Percentiles rank a stretch among this genome's conserved stretches.
phyloP scores from a whole-genome alignment of 176 grass and related monocot species.

The Oryza meyeriana region DNA sequence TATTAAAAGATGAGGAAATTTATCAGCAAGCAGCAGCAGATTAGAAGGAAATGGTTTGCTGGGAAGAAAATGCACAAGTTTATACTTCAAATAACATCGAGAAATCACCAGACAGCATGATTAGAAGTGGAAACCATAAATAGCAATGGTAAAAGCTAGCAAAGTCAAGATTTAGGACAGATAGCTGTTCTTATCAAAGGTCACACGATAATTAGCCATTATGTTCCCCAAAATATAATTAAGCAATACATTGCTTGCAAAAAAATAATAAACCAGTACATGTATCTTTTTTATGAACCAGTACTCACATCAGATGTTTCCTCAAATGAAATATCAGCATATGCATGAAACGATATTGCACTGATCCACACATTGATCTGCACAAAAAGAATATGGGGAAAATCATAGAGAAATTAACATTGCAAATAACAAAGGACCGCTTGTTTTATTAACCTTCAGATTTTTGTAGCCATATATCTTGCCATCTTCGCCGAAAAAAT shows the following conservation, averaged over 20 bases:
- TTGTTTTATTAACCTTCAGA: constrained; percentile 56
- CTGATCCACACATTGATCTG: constrained; percentile 94
- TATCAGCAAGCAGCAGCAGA: not conserved
- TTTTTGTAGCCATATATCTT: constrained; percentile 94
- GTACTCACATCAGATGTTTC: constrained; percentile 74
- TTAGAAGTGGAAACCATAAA: not conserved
- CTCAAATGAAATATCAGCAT: constrained; percentile 71
- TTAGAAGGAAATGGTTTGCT: constrained; percentile 3
- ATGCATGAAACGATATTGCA: constrained; percentile 73
- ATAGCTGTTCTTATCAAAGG: constrained; percentile 13
- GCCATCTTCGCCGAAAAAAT: constrained; percentile 92
- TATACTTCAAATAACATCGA: not conserved
- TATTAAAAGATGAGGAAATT: constrained; percentile 14
- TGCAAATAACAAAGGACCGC: not conserved
- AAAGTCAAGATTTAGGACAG: not conserved
- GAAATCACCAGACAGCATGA: not conserved
- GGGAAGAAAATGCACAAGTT: not conserved
- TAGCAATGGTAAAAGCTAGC: not conserved
- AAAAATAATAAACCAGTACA: not conserved
- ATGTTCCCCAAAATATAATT: not conserved
- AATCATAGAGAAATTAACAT: constrained; percentile 6
- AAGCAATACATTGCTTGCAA: not conserved
- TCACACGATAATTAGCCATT: not conserved
- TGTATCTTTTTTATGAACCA: not conserved
- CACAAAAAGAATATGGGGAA: constrained; percentile 29